Conservation (phyloP, 345 rosid species). For the Turritis glabra region DNA sequence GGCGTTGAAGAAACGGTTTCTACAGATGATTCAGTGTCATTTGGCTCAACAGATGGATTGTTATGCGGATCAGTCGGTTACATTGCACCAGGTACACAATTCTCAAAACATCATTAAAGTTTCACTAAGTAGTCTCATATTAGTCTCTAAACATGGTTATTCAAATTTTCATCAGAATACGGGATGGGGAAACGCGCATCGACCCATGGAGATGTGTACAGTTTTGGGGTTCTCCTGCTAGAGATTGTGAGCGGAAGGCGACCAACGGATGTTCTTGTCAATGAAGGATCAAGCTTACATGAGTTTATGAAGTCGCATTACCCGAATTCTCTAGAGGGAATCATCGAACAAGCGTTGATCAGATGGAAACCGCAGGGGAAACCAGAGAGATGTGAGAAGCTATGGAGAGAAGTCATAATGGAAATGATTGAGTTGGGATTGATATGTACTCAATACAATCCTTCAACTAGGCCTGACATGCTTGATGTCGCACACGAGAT, state of each 20-base stretch:
- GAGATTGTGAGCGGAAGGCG: conserved; percentile 73
- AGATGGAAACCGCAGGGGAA: conserved; percentile 45
- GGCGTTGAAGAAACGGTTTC: conserved; percentile 43
- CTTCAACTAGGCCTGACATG: conserved; percentile 85
- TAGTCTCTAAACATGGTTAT: background rate
- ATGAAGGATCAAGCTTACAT: conserved; percentile 69
- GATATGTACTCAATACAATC: conserved; percentile 71
- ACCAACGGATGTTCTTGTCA: conserved; percentile 63
- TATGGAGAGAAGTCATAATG: conserved; percentile 63
- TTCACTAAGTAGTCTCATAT: background rate
- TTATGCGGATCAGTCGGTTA: conserved; percentile 91
- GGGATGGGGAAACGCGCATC: conserved; percentile 85
- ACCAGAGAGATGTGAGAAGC: conserved; percentile 37
- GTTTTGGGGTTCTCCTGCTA: conserved; percentile 78
- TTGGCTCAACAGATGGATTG: conserved; percentile 68
- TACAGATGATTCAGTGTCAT: conserved; percentile 53
- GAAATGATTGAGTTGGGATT: conserved; percentile 84
- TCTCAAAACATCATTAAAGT: background rate
- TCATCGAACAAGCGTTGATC: conserved; percentile 58
- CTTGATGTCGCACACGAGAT: conserved; percentile 73
- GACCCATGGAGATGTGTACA: conserved; percentile 80
- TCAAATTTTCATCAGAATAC: conserved; percentile 52
- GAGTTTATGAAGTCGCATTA: conserved; percentile 79
- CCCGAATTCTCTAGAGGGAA: conserved; percentile 57
- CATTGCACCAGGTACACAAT: conserved; percentile 78